Evolutionary conservation across 805 yeast species (phyloP).

Genomic region (Starmerella potacharoeniae): DNA sequence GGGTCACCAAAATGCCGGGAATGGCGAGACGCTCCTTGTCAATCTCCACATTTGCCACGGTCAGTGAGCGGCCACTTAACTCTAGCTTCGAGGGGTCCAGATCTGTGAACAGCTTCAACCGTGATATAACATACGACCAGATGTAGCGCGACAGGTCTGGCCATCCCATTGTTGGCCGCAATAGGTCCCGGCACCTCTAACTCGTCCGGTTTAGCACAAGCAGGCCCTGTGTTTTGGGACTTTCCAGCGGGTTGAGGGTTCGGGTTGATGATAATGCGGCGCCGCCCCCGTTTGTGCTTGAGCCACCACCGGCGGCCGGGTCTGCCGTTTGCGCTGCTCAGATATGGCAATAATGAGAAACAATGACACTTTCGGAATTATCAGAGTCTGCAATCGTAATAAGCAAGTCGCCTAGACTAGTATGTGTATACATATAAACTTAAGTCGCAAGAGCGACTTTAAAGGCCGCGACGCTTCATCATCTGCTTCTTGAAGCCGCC

Average conservation of each 20-base stretch:
- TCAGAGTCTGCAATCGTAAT: too few relatives aligned
- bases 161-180: slow-evolving; percentile 18
- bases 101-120: slow-evolving; percentile 69
- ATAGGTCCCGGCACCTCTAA: not conserved
- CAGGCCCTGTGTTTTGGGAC: not conserved
- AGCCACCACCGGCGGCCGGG: too few relatives aligned
- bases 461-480: slow-evolving; percentile 10
- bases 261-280: not conserved
- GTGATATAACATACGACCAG: slow-evolving; percentile 67
- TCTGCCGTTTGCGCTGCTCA: too few relatives aligned
- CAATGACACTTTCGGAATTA: too few relatives aligned
- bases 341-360: too few relatives aligned
- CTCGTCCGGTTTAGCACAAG: not conserved
- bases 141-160: slow-evolving; percentile 67
- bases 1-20: slow-evolving; percentile 52
- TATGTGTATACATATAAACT: not conserved
- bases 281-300: too few relatives aligned
- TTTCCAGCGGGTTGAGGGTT: not conserved
- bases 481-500: slow-evolving; percentile 15
- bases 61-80: slow-evolving; percentile 42
- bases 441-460: not conserved
- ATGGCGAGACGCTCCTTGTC: slow-evolving; percentile 55
- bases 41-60: slow-evolving; percentile 48
- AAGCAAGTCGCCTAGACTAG: too few relatives aligned
- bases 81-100: slow-evolving; percentile 73